Percentiles rank a stretch among this genome's conserved stretches.
Evolutionary conservation across 495 filamentous ascomycete species (phyloP).

Genomic region (Podospora pseudopauciseta): DNA sequence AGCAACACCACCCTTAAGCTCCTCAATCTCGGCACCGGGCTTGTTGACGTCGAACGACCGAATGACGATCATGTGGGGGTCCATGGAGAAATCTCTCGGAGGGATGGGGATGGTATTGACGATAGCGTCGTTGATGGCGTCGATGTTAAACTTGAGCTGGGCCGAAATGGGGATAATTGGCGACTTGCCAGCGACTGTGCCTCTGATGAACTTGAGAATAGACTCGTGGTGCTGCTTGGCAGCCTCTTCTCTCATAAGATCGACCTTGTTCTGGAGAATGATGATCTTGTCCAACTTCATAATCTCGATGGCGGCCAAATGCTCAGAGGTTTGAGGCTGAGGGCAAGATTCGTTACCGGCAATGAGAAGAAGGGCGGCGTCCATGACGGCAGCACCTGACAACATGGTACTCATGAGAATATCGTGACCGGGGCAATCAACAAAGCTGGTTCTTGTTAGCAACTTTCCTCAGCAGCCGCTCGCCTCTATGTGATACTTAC

Average conservation of each 20-base stretch:
- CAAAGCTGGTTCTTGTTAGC: conserved; percentile 58
- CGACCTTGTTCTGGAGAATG: conserved; percentile 99
- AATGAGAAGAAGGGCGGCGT: conserved; percentile 91
- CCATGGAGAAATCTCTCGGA: conserved; percentile 77
- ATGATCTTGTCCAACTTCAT: conserved; percentile 99
- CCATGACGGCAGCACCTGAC: conserved; percentile 98
- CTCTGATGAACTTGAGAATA: conserved; percentile 95
- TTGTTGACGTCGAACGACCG: conserved; percentile 99
- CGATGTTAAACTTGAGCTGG: conserved; percentile 99
- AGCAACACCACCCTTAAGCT: conserved; percentile 97
- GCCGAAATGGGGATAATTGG: conserved; percentile 98
- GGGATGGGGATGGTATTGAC: conserved; percentile 92
- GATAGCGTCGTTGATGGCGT: conserved; percentile 92
- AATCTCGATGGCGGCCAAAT: conserved; percentile 97
- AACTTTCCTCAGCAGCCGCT: background rate
- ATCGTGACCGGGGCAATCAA: conserved; percentile 98
- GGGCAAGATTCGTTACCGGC: conserved; percentile 98
- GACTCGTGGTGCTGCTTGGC: conserved; percentile 91
- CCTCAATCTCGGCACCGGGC: conserved; percentile 98
- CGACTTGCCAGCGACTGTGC: conserved; percentile 91
- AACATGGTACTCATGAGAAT: conserved; percentile 99
- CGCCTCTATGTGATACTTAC: conserved; percentile 48
- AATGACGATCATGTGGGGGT: conserved; percentile 97
- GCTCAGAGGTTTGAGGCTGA: conserved; percentile 98
- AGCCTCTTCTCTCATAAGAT: conserved; percentile 90